Percentiles rank a stretch among this genome's conserved stretches.
Conservation (phyloP, 2,329 filamentous ascomycete species). For the Pseudogymnoascus verrucosus region DNA sequence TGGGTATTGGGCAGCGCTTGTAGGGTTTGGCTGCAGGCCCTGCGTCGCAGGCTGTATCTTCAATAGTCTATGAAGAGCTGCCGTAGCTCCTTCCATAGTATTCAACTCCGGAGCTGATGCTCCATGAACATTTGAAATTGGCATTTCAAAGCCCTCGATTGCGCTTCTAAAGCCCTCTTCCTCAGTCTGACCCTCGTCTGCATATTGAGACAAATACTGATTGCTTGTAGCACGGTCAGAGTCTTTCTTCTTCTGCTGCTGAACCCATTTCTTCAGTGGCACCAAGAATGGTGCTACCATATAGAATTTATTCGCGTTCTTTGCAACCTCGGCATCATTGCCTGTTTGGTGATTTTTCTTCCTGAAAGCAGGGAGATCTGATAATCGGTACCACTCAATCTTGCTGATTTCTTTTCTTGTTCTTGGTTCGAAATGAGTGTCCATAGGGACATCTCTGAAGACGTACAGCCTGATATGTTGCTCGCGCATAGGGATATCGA, state of each 20-base stretch:
- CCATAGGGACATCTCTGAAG: slow-evolving; percentile 78
- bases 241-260: slow-evolving; percentile 72
- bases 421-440: slow-evolving; percentile 79
- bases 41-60: slow-evolving; percentile 47
- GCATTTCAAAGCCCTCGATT: slow-evolving; percentile 4
- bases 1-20: slow-evolving; percentile 12
- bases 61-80: slow-evolving; percentile 43
- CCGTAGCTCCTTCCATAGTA: slow-evolving; percentile 43
- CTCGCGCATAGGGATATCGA: slow-evolving; percentile 83
- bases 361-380: slow-evolving; percentile 73
- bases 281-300: slow-evolving; percentile 94
- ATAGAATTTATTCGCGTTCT: slow-evolving; percentile 83
- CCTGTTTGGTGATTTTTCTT: slow-evolving; percentile 55
- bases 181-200: slow-evolving; percentile 52
- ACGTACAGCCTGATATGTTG: slow-evolving; percentile 91
- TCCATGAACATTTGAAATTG: not conserved
- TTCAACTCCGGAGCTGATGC: slow-evolving; percentile 25
- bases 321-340: slow-evolving; percentile 40
- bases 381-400: slow-evolving; percentile 89
- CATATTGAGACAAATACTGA: slow-evolving; percentile 35
- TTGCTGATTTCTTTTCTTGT: slow-evolving; percentile 97
- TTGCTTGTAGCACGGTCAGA: slow-evolving; percentile 37
- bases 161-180: slow-evolving; percentile 39
- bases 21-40: slow-evolving; percentile 33
- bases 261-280: slow-evolving; percentile 82